Evolutionary conservation across 108 stramenopile species (phyloP).

Genomic region (Cyclostephanos tholiformis): DNA sequence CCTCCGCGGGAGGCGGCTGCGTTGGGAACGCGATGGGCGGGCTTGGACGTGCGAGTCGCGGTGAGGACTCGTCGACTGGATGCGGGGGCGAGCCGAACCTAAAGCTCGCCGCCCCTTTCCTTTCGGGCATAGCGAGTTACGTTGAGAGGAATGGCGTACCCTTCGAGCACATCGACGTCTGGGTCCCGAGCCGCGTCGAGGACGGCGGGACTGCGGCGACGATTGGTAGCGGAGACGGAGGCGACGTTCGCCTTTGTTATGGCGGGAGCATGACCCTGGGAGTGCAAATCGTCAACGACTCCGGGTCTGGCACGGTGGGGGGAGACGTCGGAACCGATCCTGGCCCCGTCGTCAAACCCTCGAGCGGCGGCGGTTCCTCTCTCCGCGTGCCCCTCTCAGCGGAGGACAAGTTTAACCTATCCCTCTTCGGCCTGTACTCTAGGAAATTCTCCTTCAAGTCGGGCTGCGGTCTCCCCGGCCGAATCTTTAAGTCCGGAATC

Average conservation of each 20-base stretch:
- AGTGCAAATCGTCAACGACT: conserved; percentile 42
- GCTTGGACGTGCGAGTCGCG: background rate
- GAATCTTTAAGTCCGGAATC: conserved; percentile 65
- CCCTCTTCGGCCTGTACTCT: conserved; percentile 84
- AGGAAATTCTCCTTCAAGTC: conserved; percentile 85
- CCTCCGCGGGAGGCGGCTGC: no score
- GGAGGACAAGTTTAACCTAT: conserved; percentile 72
- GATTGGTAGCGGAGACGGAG: background rate
- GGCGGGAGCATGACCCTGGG: conserved; percentile 75
- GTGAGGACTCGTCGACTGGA: background rate
- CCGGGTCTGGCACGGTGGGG: no score
- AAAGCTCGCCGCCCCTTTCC: conserved; percentile 70
- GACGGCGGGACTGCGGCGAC: background rate
- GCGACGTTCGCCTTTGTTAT: conserved; percentile 59
- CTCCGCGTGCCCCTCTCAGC: conserved; percentile 27
- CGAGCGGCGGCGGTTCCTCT: background rate
- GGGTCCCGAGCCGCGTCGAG: conserved; percentile 72
- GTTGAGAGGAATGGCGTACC: conserved; percentile 72
- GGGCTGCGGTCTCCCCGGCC: conserved; percentile 85
- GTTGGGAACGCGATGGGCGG: background rate
- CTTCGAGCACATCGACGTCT: conserved; percentile 88
- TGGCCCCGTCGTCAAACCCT: conserved; percentile 4
- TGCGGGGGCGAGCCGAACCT: conserved; percentile 17
- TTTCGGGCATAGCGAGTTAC: conserved; percentile 67
- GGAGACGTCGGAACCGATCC: background rate